A percentile compares a stretch with the other conserved stretches of the same genome.
Conservation (phyloP, 768 basidiomycete genomes). For the Clitopilus passeckerianus region DNA sequence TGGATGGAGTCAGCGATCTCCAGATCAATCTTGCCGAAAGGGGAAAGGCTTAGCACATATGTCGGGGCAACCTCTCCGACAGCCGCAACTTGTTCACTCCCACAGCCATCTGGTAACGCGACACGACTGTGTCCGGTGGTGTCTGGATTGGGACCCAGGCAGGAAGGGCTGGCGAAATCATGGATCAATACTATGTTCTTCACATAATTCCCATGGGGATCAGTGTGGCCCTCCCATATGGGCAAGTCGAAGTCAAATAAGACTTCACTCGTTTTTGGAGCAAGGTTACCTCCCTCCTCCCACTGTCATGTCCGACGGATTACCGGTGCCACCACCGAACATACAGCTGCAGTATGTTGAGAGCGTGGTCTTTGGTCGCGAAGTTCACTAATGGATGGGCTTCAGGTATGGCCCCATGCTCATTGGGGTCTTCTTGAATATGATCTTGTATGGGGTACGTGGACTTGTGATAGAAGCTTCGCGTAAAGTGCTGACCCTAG, state of each 20-base stretch:
- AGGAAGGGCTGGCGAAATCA: background rate
- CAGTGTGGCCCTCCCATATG: background rate
- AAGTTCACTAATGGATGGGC: background rate
- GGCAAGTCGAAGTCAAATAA: background rate
- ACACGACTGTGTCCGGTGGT: background rate
- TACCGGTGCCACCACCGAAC: background rate
- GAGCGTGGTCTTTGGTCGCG: background rate
- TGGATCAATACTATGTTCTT: background rate
- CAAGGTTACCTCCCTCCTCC: background rate
- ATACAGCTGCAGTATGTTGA: slow-evolving; percentile 12
- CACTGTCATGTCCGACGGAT: slow-evolving; percentile 4
- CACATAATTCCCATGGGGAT: background rate
- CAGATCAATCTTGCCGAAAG: background rate
- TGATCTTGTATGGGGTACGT: slow-evolving; percentile 28
- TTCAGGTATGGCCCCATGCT: slow-evolving; percentile 24
- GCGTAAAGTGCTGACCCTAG: slow-evolving; percentile 6
- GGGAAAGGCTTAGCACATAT: background rate
- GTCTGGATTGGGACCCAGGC: background rate
- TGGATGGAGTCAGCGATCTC: background rate
- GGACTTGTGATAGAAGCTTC: background rate
- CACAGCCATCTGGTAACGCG: background rate
- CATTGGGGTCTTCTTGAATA: slow-evolving; percentile 26
- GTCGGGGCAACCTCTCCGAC: background rate
- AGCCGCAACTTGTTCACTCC: background rate
- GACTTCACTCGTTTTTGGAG: background rate